phyloP scores from a whole-genome alignment of 306 rosid genomes.

The Cucurbita pepo region DNA sequence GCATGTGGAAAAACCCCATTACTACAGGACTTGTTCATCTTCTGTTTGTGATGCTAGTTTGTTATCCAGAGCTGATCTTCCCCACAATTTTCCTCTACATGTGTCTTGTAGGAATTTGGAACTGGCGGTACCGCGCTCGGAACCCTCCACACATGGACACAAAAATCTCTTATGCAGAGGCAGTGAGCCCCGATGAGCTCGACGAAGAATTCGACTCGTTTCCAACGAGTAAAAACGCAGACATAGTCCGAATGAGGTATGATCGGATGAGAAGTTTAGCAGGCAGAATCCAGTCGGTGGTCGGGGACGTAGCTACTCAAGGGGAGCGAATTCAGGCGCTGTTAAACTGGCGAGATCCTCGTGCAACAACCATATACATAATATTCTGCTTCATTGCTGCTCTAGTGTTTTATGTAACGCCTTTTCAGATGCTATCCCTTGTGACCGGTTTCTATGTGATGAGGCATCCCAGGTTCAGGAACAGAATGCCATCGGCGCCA shows the following conservation, averaged over 20 bases:
- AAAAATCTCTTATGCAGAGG: constrained; percentile 49
- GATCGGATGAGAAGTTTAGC: constrained; percentile 74
- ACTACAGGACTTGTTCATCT: constrained; percentile 73
- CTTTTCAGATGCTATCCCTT: constrained; percentile 39
- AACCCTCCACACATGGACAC: constrained; percentile 84
- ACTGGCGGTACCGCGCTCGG: constrained; percentile 52
- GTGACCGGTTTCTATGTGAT: constrained; percentile 44
- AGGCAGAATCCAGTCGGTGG: constrained; percentile 73
- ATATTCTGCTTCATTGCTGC: constrained; percentile 47
- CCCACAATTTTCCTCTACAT: constrained; percentile 82
- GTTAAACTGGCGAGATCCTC: constrained; percentile 86
- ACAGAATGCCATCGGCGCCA: constrained; percentile 44
- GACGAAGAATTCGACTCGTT: constrained; percentile 81
- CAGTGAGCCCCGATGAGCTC: constrained; percentile 48
- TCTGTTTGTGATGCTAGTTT: constrained; percentile 64
- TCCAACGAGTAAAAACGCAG: constrained; percentile 42
- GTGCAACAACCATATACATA: constrained; percentile 61
- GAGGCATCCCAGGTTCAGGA: constrained; percentile 85
- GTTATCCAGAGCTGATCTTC: constrained; percentile 65
- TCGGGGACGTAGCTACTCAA: constrained; percentile 80
- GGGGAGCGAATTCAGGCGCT: constrained; percentile 76
- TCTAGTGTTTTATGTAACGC: constrained; percentile 46
- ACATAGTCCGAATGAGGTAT: constrained; percentile 58
- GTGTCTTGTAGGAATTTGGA: constrained; percentile 83
- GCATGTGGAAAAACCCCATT: constrained; percentile 50